A percentile compares a stretch with the other conserved stretches of the same genome.
phyloP scores from a whole-genome alignment of 2,329 filamentous ascomycete species.

The Xylogone sp. region DNA sequence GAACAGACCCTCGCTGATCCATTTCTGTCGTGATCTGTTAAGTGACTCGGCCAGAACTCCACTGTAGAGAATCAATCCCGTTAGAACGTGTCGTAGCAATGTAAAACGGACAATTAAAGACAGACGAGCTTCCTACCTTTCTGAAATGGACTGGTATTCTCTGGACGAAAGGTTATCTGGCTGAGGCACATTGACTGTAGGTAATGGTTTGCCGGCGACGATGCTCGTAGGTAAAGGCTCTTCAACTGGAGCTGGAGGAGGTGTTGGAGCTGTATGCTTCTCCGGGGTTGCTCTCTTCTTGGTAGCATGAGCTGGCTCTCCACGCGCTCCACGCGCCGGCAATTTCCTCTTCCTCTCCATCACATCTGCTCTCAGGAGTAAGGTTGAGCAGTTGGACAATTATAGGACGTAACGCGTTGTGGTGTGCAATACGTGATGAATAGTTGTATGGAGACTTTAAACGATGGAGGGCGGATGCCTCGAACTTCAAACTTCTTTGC shows the following conservation, averaged over 20 bases:
- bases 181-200: constrained; percentile 66
- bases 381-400: constrained; percentile 9
- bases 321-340: constrained; percentile 57
- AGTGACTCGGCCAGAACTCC: constrained; percentile 73
- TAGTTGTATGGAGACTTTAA: constrained; percentile 8
- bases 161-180: constrained; percentile 55
- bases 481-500: constrained; percentile 11
- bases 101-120: constrained; percentile 4
- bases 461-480: constrained; percentile 10
- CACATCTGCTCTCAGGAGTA: constrained; percentile 6
- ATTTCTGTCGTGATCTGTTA: constrained; percentile 67
- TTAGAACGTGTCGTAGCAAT: constrained; percentile 15
- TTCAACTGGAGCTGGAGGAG: constrained; percentile 27
- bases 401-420: constrained; percentile 19
- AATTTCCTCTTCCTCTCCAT: constrained; percentile 68
- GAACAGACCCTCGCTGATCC: constrained; percentile 69
- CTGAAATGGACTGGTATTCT: constrained; percentile 70
- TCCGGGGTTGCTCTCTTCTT: constrained; percentile 59
- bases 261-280: constrained; percentile 42
- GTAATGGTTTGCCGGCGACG: constrained; percentile 63
- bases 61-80: constrained; percentile 38
- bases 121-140: constrained; percentile 49
- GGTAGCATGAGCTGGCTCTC: constrained; percentile 45
- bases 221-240: constrained; percentile 58
- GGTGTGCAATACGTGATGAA: constrained; percentile 6